Percentiles rank a stretch among this genome's conserved stretches.
Conservation (phyloP, 2,329 filamentous ascomycete genomes). For the Phyllosticta citribraziliensis region DNA sequence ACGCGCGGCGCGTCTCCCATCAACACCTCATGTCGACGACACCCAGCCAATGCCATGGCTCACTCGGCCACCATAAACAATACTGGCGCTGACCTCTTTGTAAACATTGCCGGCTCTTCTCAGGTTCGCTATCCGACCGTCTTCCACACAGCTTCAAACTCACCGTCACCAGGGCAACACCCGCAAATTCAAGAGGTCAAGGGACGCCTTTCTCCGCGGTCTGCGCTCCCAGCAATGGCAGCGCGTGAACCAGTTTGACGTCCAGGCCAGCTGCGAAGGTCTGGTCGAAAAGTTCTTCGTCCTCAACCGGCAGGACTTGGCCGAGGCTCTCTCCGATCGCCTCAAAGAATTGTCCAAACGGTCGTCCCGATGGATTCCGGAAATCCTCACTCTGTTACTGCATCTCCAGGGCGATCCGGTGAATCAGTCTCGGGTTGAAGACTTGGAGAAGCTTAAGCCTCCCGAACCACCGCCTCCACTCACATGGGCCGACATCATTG, state of each 20-base stretch:
- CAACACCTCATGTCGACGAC: background rate
- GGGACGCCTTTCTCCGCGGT: conserved; percentile 29
- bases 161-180: conserved; percentile 10
- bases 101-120: conserved; percentile 47
- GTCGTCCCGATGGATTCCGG: conserved; percentile 61
- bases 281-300: conserved; percentile 82
- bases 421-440: conserved; percentile 55
- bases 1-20: conserved; percentile 3
- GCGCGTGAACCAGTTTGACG: conserved; percentile 41
- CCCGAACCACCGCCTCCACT: conserved; percentile 41
- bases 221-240: conserved; percentile 33
- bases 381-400: conserved; percentile 68
- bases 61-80: conserved; percentile 55
- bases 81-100: conserved; percentile 62
- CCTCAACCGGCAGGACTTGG: conserved; percentile 67
- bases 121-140: conserved; percentile 5
- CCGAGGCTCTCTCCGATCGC: conserved; percentile 54
- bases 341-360: conserved; percentile 48
- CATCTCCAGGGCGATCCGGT: conserved; percentile 73
- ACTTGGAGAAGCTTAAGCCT: conserved; percentile 48
- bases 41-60: conserved; percentile 47
- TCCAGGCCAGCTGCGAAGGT: conserved; percentile 30
- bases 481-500: conserved; percentile 71
- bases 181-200: conserved; percentile 24
- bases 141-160: conserved; percentile 12